Base-by-base conservation (phyloP, 176 grass and related monocot species). In the Paspalum notatum region DNA sequence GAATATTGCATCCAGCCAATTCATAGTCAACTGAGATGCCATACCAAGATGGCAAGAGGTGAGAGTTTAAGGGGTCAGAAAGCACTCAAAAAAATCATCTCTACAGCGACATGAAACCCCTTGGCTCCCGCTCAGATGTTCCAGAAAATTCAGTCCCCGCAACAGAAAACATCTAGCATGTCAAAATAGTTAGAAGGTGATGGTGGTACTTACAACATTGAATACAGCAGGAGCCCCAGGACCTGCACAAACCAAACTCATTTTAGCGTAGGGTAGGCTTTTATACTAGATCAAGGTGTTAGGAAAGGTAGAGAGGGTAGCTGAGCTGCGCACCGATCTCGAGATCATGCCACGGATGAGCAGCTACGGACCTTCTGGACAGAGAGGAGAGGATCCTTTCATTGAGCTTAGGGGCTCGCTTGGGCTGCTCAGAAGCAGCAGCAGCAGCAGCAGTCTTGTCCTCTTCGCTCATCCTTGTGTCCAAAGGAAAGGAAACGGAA, bases 301-400 rank as follows among this genome's bases (percentile, higher is more conserved):
- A 20, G 5, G 12, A 49, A 47, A 57, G 74, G 18, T 17, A 45
- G 50, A 74, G 53, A 26, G 10, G 40, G 55, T 38, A 46, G 15
- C 20, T 11, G 6, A 70, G 6, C 5, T n/a, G 10, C 55, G 6
- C 71, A 95, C 93, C 93, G 38, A 95, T 90, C 86, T 95, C 93
- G 83, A 95, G 87, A 81, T 97, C 94, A 85, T 91, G 93, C 93
- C 93, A 97, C 5, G 94, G 89, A 87, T 97, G 94, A 39, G 94
- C 94, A 86, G 94, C 94, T 39, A 97, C 89, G 1, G 94, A 91
- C 75, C 94, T 90, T 84, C 89, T 94, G 6, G 89, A 94, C 67
- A 97, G 50, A 9, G 94, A 97, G 6, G 94, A 97, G 41, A 97
- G 79, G 46, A 97, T 97, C 89, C 94, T 94, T 66, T 97, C 91